Base-by-base conservation (phyloP, 768 basidiomycete species). In the Phylloporus arenicola region DNA sequence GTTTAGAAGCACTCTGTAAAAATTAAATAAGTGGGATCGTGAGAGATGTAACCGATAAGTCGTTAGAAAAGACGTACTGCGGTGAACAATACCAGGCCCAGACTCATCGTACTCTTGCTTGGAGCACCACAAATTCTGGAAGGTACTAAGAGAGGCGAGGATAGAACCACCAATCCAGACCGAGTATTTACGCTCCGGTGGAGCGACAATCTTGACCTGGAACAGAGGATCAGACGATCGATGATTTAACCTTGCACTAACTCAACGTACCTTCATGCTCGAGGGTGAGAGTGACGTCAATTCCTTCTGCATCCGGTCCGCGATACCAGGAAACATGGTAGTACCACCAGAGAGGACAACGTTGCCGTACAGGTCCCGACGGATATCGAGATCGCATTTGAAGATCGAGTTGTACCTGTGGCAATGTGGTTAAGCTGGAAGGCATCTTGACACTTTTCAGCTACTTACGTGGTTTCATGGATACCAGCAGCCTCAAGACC, bases 221-320 rank as follows among this genome's bases (percentile, higher is more conserved):
- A 43, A 17, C 34, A 33, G 4, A 16, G 12, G 11, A 39, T 49
- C 14, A 61, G 43, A 43, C 45, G 31, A 46, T 13, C 20, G 11
- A 13, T 19, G 13, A 37, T 22, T 31, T 25, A 24, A 30, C 24
- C 30, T 17, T 11, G 0, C n/a, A 40, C 34, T 7, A 13, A 9
- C 13, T 24, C 17, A 24, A 65, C 75, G 27, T 33, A 75, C 78
- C 83, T 92, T 94, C 87, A 94, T 87, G 73, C 86, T 89, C 51
- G 87, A 79, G 24, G 92, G 92, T 31, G 65, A 58, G 58, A 93
- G 77, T 19, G 84, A 75, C 19, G 87, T 87, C 67, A 95, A 76
- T 74, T 95, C 92, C 78, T 92, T 92, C 70, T 91, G 88, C 89
- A 95, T 90, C 63, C 92, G 87, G 72, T 95, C 92, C 59, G 91